Conservation (phyloP, 1,284 basidiomycete genomes). For the Pseudozyma tsukubaensis region DNA sequence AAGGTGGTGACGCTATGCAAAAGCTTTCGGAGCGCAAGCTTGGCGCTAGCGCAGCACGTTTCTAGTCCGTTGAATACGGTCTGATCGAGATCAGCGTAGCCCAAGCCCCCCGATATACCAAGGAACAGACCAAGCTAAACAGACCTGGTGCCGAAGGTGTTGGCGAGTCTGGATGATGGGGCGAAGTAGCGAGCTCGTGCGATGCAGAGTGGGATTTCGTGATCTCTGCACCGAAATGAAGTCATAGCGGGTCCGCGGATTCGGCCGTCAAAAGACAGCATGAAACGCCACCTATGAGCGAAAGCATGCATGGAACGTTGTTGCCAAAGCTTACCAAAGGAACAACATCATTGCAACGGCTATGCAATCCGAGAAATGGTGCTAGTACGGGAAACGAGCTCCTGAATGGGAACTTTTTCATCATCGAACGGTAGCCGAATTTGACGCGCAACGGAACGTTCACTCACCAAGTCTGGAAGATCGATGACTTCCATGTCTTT, state of each 20-base stretch:
- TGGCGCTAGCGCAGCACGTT: too few species aligned
- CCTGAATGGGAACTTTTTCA: slow-evolving; percentile 6
- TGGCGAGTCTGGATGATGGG: too few species aligned
- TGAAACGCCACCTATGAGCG: slow-evolving; percentile 6
- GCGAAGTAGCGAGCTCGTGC: too few species aligned
- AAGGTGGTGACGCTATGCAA: background rate
- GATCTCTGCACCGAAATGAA: slow-evolving; percentile 3
- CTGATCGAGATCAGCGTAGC: too few species aligned
- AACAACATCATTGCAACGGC: background rate
- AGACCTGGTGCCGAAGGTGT: too few species aligned
- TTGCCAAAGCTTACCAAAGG: background rate
- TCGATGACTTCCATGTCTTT: background rate
- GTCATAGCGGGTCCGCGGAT: slow-evolving; percentile 3
- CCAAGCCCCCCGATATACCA: too few species aligned
- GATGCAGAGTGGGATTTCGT: background rate
- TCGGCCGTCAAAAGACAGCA: too few species aligned
- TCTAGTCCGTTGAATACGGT: too few species aligned
- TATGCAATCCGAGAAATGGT: slow-evolving; percentile 7
- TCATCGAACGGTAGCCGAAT: slow-evolving; percentile 5
- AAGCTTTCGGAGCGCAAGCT: slow-evolving; percentile 1
- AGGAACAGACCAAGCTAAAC: too few species aligned
- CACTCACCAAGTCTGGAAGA: slow-evolving; percentile 24
- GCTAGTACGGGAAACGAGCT: background rate
- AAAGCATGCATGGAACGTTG: background rate
- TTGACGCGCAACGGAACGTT: background rate